Percentiles rank a stretch among this genome's conserved stretches.
Conservation (phyloP, 257 asterid species). For the Primulina huaijiensis region DNA sequence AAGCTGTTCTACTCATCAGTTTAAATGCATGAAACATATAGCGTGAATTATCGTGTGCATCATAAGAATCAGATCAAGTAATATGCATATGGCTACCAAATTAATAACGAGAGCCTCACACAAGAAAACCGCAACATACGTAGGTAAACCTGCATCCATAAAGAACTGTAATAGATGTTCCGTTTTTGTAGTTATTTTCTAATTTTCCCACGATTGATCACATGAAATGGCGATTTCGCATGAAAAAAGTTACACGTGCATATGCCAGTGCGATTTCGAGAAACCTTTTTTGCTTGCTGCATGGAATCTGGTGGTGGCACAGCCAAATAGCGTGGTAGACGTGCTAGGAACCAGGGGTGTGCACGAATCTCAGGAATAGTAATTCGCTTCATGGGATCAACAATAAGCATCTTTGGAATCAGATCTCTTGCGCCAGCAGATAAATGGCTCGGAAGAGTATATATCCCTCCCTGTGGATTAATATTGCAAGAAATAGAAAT, state of each 20-base stretch:
- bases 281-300: slow-evolving; percentile 91
- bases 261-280: slow-evolving; percentile 21
- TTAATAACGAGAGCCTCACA: not conserved
- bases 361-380: slow-evolving; percentile 87
- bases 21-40: not conserved
- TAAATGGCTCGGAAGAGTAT: slow-evolving; percentile 93
- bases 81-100: slow-evolving; percentile 3
- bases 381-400: slow-evolving; percentile 88
- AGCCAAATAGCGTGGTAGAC: slow-evolving; percentile 84
- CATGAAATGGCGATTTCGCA: slow-evolving; percentile 2
- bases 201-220: slow-evolving; percentile 15
- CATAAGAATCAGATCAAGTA: slow-evolving; percentile 17
- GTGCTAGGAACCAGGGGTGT: slow-evolving; percentile 91
- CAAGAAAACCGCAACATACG: not conserved
- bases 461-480: slow-evolving; percentile 74
- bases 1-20: slow-evolving; percentile 13
- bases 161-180: slow-evolving; percentile 15
- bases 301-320: slow-evolving; percentile 86
- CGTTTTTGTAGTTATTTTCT: not conserved
- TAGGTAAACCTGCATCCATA: not conserved
- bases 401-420: slow-evolving; percentile 90
- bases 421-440: slow-evolving; percentile 85
- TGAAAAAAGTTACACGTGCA: not conserved
- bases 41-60: not conserved
- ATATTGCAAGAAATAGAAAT: slow-evolving; percentile 21